These are phyloP conservation scores for Fraxinus albicans DNA, from an alignment of 305 asterid genomes.

Conservation along the genomic window DNA sequence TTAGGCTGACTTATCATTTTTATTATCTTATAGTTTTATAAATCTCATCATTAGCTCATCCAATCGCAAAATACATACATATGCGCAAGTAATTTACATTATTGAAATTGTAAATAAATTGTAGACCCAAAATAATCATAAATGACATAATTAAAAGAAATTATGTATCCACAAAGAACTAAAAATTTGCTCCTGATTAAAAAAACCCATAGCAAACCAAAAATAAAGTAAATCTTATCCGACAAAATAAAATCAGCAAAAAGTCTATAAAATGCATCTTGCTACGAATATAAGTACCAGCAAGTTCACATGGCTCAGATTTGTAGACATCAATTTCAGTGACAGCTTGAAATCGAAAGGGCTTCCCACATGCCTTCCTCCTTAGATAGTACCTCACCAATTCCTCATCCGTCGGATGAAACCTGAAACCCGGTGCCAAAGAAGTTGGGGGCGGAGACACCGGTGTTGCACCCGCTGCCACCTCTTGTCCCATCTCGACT, in stretches of 20 bases:
- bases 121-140: not conserved
- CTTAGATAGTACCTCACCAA: conserved; percentile 65
- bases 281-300: conserved; percentile 27
- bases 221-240: not conserved
- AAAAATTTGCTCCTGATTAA: not conserved
- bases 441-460: conserved; percentile 47
- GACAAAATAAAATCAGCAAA: not conserved
- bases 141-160: not conserved
- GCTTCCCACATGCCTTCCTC: conserved; percentile 67
- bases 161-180: not conserved
- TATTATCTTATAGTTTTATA: no score
- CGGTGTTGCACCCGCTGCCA: conserved; percentile 16
- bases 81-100: not conserved
- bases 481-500: conserved; percentile 40
- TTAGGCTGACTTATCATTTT: not conserved
- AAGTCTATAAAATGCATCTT: not conserved
- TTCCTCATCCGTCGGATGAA: conserved; percentile 84
- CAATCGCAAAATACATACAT: not conserved
- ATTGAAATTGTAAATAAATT: not conserved
- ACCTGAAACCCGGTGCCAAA: conserved; percentile 78
- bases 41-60: not conserved
- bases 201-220: not conserved
- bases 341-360: conserved; percentile 61
- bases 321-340: conserved; percentile 58
- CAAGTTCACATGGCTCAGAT: conserved; percentile 54